Evolutionary conservation across 2,329 filamentous ascomycete species (phyloP), one percentile per base, ranked within the genome.

Genomic region (Aaosphaeria pasadenensis): DNA sequence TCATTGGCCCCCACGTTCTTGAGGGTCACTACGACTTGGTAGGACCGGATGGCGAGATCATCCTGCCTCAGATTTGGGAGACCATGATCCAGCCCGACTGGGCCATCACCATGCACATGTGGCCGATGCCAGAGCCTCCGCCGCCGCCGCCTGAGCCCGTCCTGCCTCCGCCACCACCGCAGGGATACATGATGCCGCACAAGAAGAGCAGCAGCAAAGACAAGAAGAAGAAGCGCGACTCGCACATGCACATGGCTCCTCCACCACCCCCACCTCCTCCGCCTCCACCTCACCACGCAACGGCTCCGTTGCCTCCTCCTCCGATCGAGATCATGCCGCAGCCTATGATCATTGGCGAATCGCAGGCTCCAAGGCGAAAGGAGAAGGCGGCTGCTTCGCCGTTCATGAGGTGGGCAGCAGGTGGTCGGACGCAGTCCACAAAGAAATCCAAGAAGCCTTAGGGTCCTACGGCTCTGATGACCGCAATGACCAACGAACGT

Each of bases 11-110:
- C 31, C 72, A 74, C 48, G 71, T 76, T 6, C 66, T 69, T 43
- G 65, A 70, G 40, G 71, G 72, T n/a, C 71, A 74, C 52, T 76
- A 74, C 60, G 72, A 75, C 46, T 65, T 75, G 35, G 66, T 69
- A 11, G 73, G 73, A 6, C 72, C 73, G 0, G 70, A 75, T 46
- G 68, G 67, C 43, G 72, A 75, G 53, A 75, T 75, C 54, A 75
- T 76, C 47, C 65, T 76, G 5, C 73, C 73, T 6, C 70, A 73
- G 47, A 69, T 76, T 28, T 75, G 73, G 72, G 73, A 75, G 38
- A 71, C 66, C 1, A 68, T 73, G 58, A 57, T 75, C 33, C 61
- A 75, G 54, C 73, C 73, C 2, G 73, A 73, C 50, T 73, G 67
- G 71, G 66, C 70, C 44, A 70, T 75, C 50, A 71, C 61, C 11